Base-by-base conservation (phyloP, 352 stramenopile genomes). In the Elongisporangium prolatum region DNA sequence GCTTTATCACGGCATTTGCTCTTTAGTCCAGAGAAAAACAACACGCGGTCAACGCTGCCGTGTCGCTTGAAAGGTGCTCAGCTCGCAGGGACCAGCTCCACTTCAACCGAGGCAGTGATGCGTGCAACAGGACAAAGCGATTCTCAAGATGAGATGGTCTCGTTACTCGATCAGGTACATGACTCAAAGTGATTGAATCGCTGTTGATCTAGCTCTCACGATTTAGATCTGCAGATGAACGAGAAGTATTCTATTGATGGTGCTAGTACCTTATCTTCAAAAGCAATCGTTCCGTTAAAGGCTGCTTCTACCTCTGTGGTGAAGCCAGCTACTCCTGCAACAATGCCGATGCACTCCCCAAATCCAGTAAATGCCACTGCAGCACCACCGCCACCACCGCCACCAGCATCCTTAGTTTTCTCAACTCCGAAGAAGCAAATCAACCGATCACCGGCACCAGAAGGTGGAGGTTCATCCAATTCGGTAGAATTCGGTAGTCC, bases 131-230 rank as follows among this genome's bases (percentile, higher is more conserved):
- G 34, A 1, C 34, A 44, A 44, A 61, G 63, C 51, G 75, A 86
- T 16, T 81, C 71, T 4, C 81, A 86, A 48, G 81, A 91, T 20
- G 81, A 89, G 5, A 52, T 91, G 1, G 61, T 84, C 47, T 61
- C 68, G 69, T 64, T 88, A 4, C 57, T 91, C 21, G 79, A 88
- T 56, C 66, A 81, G 48, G 74, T 74, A 38, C 47, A 44, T 9
- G 10, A 44, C 9, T 17, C 34, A 17, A 44, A 44, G 10, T 44
- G 34, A 11, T 17, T 2, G 10, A 13, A 16, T 44, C 17, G 10
- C 6, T 17, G 34, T 16, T 4, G 34, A 14, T 44, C 34, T 17
- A 44, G 34, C 11, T 44, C 34, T 44, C 34, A 44, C 6, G 1
- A 10, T 44, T 44, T 44, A 17, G 34, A 44, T 16, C 17, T 44